phyloP scores from a whole-genome alignment of 1,284 basidiomycete genomes.

The Psilocybe mexicana region DNA sequence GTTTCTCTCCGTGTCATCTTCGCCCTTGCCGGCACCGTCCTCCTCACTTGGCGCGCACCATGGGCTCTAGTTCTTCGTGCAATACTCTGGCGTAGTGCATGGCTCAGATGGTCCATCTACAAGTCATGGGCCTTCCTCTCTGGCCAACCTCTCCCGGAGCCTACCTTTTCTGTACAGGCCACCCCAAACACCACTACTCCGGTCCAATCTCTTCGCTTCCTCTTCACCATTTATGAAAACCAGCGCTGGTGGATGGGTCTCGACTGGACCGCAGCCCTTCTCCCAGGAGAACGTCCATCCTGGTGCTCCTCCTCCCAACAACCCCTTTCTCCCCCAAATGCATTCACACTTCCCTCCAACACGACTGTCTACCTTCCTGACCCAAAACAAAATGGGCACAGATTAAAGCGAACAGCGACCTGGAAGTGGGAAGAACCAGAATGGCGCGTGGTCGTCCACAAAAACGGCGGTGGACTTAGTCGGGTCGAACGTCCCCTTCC shows the following conservation, averaged over 20 bases:
- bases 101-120: constrained; percentile 61
- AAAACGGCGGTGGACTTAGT: constrained; percentile 48
- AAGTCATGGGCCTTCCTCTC: constrained; percentile 49
- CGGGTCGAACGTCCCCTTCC: constrained; percentile 64
- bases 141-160: constrained; percentile 50
- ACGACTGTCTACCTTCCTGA: constrained; percentile 54
- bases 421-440: constrained; percentile 90
- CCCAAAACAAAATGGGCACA: constrained; percentile 35
- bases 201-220: constrained; percentile 63
- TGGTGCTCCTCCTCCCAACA: constrained; percentile 73
- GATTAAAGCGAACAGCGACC: constrained; percentile 69
- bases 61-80: constrained; percentile 58
- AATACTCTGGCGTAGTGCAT: constrained; percentile 63
- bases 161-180: constrained; percentile 38
- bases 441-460: constrained; percentile 75
- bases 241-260: constrained; percentile 93
- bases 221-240: constrained; percentile 90
- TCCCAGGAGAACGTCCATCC: constrained; percentile 87
- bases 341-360: constrained; percentile 61
- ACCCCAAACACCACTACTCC: constrained; percentile 35
- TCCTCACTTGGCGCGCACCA: constrained; percentile 65
- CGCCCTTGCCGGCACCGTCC: constrained; percentile 57
- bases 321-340: constrained; percentile 64
- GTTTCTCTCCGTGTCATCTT: constrained; percentile 61
- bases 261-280: constrained; percentile 91